Evolutionary conservation across 805 yeast species (phyloP), one percentile per base, ranked within the genome.

Genomic region (Yarrowia keelungensis): DNA sequence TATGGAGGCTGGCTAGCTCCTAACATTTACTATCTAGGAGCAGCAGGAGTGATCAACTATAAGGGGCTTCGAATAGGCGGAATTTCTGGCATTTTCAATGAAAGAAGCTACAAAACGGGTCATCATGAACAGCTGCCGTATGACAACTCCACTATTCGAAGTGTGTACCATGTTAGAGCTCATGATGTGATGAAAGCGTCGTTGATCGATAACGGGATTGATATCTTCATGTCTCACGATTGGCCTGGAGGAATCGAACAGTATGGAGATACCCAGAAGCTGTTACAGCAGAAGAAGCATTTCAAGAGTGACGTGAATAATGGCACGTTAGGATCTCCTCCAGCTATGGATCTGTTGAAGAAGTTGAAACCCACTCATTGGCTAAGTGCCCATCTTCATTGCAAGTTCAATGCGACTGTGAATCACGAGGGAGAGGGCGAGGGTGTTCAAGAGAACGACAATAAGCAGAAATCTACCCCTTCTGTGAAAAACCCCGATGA

Each of bases 1-100:
- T 84, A 83, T 76, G 99, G 99, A 12, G 99, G 99, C 0, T 95
- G 94, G 91, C 93, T 90, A 1, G 96, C 97, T 1, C 91, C 92
- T 0, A 88, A 89, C 71, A 91, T 95, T 14, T 95, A 89, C 77
- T 95, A 87, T 75, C 75, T 95, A 73, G 99, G 99, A 0, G 85
- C 86, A 51, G 84, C 88, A 19, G 91, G 92, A 15, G 86, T 87
- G 1, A 79, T 95, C 1, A 87, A 90, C 87, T 90, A 80, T 73
- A 85, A 84, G 71, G 97, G 97, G 0, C 71, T 94, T 5, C 80
- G 89, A 70, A 90, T 95, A 35, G 89, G 87, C 32, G 97, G 97
- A 0, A 71, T 90, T 10, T 89, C 97, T 64, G 99, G 99, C 0
- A 92, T 95, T 2, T 93, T 81, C 78, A 88, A 89, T 71, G 76